Evolutionary conservation across 1,284 basidiomycete species (phyloP).

Genomic region (Afroboletus lepidellus): DNA sequence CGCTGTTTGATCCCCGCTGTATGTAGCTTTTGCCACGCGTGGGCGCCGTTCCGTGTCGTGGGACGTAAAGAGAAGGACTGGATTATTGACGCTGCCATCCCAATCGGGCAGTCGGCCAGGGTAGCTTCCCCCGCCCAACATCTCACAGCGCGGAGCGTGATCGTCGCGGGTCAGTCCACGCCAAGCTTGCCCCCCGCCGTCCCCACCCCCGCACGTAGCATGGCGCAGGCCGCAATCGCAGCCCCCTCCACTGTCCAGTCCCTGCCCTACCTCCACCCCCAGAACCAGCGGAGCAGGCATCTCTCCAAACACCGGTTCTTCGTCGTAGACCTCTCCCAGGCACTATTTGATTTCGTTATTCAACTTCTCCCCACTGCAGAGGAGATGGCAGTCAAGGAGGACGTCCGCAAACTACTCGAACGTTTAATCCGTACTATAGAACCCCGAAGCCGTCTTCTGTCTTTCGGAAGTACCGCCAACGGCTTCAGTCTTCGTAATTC

Average conservation of each 20-base stretch:
- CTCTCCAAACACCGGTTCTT: constrained; percentile 58
- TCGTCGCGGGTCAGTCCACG: constrained; percentile 34
- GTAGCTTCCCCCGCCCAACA: constrained; percentile 12
- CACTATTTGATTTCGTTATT: constrained; percentile 82
- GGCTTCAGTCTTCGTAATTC: constrained; percentile 94
- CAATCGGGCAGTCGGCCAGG: constrained; percentile 25
- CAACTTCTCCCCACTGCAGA: constrained; percentile 86
- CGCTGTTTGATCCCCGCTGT: background rate
- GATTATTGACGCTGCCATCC: constrained; percentile 23
- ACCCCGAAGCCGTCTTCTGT: constrained; percentile 86
- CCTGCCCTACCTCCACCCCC: constrained; percentile 27
- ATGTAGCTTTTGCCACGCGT: background rate
- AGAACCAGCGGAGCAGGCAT: constrained; percentile 35
- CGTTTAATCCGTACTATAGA: constrained; percentile 93
- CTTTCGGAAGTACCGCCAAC: constrained; percentile 94
- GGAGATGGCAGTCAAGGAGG: constrained; percentile 93
- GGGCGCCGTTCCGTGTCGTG: background rate
- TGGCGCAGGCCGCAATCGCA: constrained; percentile 32
- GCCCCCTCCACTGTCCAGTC: constrained; percentile 21
- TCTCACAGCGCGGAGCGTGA: constrained; percentile 23
- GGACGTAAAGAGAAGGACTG: constrained; percentile 7
- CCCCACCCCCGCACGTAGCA: constrained; percentile 5
- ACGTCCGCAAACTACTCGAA: constrained; percentile 92
- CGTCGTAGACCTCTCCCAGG: constrained; percentile 63
- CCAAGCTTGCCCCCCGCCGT: background rate